Percentiles rank a stretch among this genome's conserved stretches.
Conservation (phyloP, 73 alveolate genomes). For the Stentor roeselii region DNA sequence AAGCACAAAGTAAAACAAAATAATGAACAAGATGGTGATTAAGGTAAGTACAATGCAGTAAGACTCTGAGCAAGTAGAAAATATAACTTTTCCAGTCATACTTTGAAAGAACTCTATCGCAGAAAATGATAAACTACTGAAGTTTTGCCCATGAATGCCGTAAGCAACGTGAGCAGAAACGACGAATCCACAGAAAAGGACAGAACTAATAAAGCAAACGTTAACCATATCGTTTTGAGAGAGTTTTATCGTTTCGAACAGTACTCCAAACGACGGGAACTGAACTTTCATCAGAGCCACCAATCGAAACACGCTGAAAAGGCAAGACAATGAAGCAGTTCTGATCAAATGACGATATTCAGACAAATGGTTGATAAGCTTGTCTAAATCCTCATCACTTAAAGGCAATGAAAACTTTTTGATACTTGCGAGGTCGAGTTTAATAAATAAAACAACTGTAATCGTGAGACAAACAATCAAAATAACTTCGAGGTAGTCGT, state of each 20-base stretch:
- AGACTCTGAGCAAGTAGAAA: too few species aligned
- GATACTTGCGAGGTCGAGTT: neutral
- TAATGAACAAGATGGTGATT: conserved; percentile 30
- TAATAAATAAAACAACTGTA: neutral
- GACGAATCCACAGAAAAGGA: too few species aligned
- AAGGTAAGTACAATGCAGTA: too few species aligned
- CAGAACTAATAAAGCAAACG: conserved; percentile 19
- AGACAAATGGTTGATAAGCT: conserved; percentile 15
- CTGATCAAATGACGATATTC: conserved; percentile 27
- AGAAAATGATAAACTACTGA: too few species aligned
- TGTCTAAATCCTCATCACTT: conserved; percentile 30
- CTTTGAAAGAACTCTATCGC: too few species aligned
- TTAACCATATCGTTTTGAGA: conserved; percentile 47
- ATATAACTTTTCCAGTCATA: too few species aligned
- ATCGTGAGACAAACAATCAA: conserved; percentile 33
- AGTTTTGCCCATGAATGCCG: too few species aligned
- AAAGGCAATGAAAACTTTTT: conserved; percentile 34
- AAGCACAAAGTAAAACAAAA: conserved; percentile 35
- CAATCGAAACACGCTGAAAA: conserved; percentile 47
- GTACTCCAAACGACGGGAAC: conserved; percentile 74
- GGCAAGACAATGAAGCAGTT: conserved; percentile 37
- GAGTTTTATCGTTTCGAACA: conserved; percentile 57
- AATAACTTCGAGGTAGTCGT: conserved; percentile 32
- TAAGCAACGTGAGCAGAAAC: too few species aligned
- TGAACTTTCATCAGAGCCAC: conserved; percentile 44